Base-by-base conservation (phyloP, 2,329 filamentous ascomycete genomes). In the Verticillium isaacii region DNA sequence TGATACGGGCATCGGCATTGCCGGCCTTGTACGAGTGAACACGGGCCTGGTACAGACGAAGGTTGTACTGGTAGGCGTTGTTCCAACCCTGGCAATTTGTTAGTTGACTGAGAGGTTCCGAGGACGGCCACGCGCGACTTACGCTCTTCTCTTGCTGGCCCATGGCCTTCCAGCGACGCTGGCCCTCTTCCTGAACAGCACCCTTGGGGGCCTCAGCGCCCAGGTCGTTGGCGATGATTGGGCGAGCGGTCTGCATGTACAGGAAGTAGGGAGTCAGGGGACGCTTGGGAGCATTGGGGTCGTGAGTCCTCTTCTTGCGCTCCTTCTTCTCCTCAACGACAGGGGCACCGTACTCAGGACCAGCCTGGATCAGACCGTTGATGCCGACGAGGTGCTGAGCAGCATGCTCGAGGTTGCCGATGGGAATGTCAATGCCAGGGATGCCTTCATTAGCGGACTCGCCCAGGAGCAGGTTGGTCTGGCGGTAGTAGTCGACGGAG, bases 231-330 rank as follows among this genome's bases (percentile, higher is more conserved):
- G 91, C 89, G 68, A 98, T 95, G 73, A 91, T 89, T 59, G 88
- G 85, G 58, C 95, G 90, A 66, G 92, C 92, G 66, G 90, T 89
- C 75, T 96, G 90, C 83, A 96, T 92, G 81, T 93, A 98, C 64
- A 97, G 81, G 82, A 98, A 97, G 81, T 96, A 97, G 2, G 94
- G 93, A 6, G 94, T 98, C 72, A 97, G 77, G 9, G 94, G 93
- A 58, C 93, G 88, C 85, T 97, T 98, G 63, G 94, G 94, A 7
- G 93, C 93, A 75, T 97, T 96, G 68, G 93, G 93, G 74, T 98
- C 94, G 71, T 91, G 88, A 52, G 87, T 88, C 64, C 89, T 86
- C 82, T 93, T 93, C 84, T 95, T 94, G 76, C 91, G 89, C 83
- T 95, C 93, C 84, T 93, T 93, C 84, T 92, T 90, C 74, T 88